Percentiles rank a stretch among this genome's conserved stretches.
These are phyloP conservation scores for Penicillium salamii DNA, from an alignment of 495 filamentous ascomycete species.

Conservation along the genomic window DNA sequence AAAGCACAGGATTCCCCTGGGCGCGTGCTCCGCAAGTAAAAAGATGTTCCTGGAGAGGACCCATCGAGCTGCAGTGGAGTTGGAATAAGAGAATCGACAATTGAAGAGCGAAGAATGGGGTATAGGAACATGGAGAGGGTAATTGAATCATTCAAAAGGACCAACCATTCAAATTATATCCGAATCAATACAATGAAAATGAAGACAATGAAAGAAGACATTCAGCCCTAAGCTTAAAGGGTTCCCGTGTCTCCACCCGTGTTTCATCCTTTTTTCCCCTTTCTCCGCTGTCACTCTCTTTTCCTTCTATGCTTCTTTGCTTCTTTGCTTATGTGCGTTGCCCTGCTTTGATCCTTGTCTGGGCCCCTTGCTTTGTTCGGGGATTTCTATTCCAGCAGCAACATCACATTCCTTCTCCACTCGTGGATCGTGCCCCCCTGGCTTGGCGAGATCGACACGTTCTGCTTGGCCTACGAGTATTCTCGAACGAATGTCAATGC, in stretches of 20 bases:
- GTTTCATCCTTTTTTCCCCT: conserved; percentile 11
- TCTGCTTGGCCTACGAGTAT: conserved; percentile 10
- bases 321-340: neutral
- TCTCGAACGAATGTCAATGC: conserved; percentile 11
- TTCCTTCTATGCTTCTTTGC: neutral
- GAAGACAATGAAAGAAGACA: neutral
- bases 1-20: too few relatives aligned
- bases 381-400: conserved; percentile 12
- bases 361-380: conserved; percentile 7
- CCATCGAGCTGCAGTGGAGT: too few relatives aligned
- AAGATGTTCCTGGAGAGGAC: too few relatives aligned
- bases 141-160: too few relatives aligned
- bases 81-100: too few relatives aligned
- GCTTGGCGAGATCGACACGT: conserved; percentile 19
- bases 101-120: neutral
- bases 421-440: conserved; percentile 19
- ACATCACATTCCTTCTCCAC: conserved; percentile 23
- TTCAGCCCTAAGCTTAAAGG: conserved; percentile 15
- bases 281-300: neutral
- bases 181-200: neutral
- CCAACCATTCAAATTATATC: too few relatives aligned
- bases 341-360: too few relatives aligned
- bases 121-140: neutral
- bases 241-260: conserved; percentile 9
- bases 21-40: too few relatives aligned